Conservation (phyloP, 345 rosid species). For the Rhizophora apiculata region DNA sequence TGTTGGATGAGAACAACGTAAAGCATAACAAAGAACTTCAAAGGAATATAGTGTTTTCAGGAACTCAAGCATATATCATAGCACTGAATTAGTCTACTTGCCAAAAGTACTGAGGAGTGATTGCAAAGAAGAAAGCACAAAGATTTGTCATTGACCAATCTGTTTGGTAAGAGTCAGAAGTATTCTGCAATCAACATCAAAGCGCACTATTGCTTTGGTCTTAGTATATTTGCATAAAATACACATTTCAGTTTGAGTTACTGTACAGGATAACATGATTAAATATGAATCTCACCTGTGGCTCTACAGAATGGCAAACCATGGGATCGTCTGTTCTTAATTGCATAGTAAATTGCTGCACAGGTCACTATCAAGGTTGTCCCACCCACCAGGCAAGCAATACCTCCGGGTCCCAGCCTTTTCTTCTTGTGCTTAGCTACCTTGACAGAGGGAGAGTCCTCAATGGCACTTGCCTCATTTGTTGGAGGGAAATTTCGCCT, state of each 20-base stretch:
- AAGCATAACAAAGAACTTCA: no score
- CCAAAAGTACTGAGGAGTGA: no score
- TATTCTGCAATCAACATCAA: no score
- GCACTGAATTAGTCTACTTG: no score
- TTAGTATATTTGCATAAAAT: no score
- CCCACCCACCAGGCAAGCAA: conserved; percentile 57
- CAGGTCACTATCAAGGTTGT: conserved; percentile 51
- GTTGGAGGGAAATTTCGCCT: conserved; percentile 56
- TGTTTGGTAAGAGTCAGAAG: no score
- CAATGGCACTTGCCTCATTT: conserved; percentile 67
- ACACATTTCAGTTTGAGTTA: neutral
- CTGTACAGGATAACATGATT: neutral
- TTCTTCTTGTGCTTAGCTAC: conserved; percentile 39
- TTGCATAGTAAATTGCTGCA: conserved; percentile 46
- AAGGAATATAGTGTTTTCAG: no score
- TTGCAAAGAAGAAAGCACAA: no score
- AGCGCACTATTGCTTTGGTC: no score
- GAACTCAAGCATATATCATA: no score
- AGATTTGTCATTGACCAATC: no score
- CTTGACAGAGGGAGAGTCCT: conserved; percentile 46
- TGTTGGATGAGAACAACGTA: no score
- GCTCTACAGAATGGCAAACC: conserved; percentile 42
- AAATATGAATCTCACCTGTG: conserved; percentile 41
- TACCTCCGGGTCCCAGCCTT: conserved; percentile 54
- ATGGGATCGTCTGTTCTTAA: conserved; percentile 36